Base-by-base conservation (phyloP, 2,329 filamentous ascomycete genomes). In the Colletotrichum noveboracense region DNA sequence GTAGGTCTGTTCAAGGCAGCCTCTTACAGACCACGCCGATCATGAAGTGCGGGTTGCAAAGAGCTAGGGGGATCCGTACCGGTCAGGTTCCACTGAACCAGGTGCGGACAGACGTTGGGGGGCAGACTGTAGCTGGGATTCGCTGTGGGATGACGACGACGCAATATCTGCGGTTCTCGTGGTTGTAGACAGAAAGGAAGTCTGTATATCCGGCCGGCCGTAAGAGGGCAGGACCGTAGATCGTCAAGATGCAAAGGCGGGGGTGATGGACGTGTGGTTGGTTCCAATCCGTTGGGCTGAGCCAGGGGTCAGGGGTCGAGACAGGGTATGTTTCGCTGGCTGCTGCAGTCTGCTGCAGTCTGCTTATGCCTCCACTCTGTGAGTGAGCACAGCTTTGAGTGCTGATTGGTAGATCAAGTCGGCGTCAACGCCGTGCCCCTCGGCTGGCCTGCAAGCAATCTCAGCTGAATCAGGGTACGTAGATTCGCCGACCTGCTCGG, bases 381-480 rank as follows among this genome's bases (percentile, higher is more conserved):
- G 56, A 34, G 62, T 43, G 24, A 62, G 43, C 58, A 9, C 62
- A 24, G 32, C 32, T 48, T 48, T 38, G 26, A 60, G 64, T 16
- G 58, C 52, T 60, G 43, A 76, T 68, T 62, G 65, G 43, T 32
- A 58, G 43, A n/a, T n/a, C 24, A 26, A 36, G 56, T 58, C 24
- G 58, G 30, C 58, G 43, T 74, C 43, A 24, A 28, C 30, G 55
- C 48, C 43, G 34, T 48, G 72, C 72, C 73, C 58, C 70, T 75
- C 64, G 64, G 64, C 68, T 64, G 70, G 73, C n/a, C 58, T 64
- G 16, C 48, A 24, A 32, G 52, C 56, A 60, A 58, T 67, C 43
- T 76, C 74, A 74, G 73, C 73, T 75, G 73, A 73, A 68, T 36
- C 64, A 7, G 26, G 48, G 73, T 73, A 68, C 61, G 69, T 75